Evolutionary conservation across 371 early-diverging fungal species (phyloP), one percentile per base, ranked within the genome.

Genomic region (Coemansia sp.): DNA sequence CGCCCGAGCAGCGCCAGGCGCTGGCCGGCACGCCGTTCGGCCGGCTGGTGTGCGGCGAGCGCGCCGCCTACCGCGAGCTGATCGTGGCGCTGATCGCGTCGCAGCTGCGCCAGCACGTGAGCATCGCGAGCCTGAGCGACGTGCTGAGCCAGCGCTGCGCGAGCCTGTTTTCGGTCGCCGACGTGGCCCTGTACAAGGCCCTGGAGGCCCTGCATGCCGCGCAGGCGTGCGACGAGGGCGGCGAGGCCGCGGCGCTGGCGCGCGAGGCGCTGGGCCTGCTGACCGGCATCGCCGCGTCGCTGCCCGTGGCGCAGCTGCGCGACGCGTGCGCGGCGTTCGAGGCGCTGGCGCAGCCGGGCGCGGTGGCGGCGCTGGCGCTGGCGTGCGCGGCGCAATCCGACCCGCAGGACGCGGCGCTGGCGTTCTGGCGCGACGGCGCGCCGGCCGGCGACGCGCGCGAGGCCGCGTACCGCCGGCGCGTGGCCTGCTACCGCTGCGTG

Each of bases 101-200:
- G 65, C 87, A 89, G 59, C 78, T 88, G 62, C 78, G 81, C 13
- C 81, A 85, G 59, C 79, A 83, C 57, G 65, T 80, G 65, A 80
- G 79, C 57, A 84, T 86, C 34, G 71, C 77, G 31, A 62, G 65
- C 13, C 67, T 84, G 30, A 79, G 80, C 49, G 80, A 81, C 5
- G 60, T 73, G 48, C 79, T 93, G 45, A 85, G 87, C 59, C 68
- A 83, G 35, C 81, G 84, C 16, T 94, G 93, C 71, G 86, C 88
- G 43, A 77, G 86, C 0, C 88, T 93, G 64, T 93, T 91, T 71
- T 81, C 80, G 7, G 67, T 81, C 2, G 83, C 81, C 16, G 93
- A 94, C 60, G 85, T 92, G n/a, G 70, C 83, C 0, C 82, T 90
- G 48, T 92, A 86, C 80, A 84, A 87, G 80, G 93, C 88, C 9